Conservation (phyloP, 2,329 filamentous ascomycete species). For the Byssochlamys sp. region DNA sequence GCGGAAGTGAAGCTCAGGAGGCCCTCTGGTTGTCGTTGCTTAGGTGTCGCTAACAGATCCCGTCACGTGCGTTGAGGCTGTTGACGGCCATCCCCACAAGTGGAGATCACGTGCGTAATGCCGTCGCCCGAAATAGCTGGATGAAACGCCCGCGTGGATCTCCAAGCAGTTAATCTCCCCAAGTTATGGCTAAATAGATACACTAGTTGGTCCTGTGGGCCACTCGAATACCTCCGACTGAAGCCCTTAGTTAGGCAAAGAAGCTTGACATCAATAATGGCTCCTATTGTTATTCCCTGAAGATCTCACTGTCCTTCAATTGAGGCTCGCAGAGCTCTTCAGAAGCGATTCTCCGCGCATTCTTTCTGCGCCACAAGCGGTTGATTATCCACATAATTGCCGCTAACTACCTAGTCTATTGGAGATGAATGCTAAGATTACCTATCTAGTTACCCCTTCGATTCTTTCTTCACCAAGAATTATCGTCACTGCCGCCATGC, state of each 20-base stretch:
- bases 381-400: not conserved
- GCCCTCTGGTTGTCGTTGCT: constrained; percentile 27
- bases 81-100: not conserved
- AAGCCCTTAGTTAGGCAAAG: not conserved
- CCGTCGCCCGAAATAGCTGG: not conserved
- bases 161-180: not conserved
- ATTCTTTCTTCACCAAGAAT: no score
- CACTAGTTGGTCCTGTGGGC: not conserved
- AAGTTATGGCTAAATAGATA: not conserved
- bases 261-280: not conserved
- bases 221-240: not conserved
- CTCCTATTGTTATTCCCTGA: not conserved
- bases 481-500: no score
- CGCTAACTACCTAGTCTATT: not conserved
- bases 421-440: not conserved
- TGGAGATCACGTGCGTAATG: not conserved
- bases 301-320: not conserved
- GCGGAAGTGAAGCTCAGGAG: constrained; percentile 34
- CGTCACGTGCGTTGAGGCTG: constrained; percentile 24
- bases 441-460: no score
- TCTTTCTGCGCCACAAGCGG: not conserved
- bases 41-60: constrained; percentile 30
- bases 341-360: not conserved
- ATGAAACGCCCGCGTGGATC: not conserved
- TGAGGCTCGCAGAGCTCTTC: not conserved